Conservation (phyloP, 176 grass and related monocot species). For the Guadua angustifolia region DNA sequence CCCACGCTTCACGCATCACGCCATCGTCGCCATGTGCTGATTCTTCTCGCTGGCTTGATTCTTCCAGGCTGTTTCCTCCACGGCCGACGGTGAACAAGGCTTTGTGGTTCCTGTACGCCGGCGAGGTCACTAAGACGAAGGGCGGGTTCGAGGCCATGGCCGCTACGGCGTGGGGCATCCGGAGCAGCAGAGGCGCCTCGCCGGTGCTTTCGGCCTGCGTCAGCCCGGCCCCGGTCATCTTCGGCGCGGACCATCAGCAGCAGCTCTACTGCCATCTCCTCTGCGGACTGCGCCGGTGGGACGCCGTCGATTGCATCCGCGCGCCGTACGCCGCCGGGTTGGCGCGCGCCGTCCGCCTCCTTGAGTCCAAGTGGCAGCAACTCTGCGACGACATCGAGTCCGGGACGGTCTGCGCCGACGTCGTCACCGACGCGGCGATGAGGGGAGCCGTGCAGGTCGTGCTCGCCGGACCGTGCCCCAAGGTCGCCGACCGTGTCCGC, state of each 20-base stretch:
- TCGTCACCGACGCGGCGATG: slow-evolving; percentile 30
- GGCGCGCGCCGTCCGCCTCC: slow-evolving; percentile 28
- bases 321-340: slow-evolving; percentile 46
- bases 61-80: slow-evolving; percentile 34
- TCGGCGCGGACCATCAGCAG: slow-evolving; percentile 28
- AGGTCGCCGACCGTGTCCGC: slow-evolving; percentile 29
- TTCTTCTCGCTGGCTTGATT: background rate
- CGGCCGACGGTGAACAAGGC: slow-evolving; percentile 20
- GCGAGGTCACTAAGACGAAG: slow-evolving; percentile 40
- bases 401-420: slow-evolving; percentile 10
- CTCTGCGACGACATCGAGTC: slow-evolving; percentile 45
- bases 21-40: background rate
- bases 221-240: slow-evolving; percentile 39
- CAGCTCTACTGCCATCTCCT: slow-evolving; percentile 52
- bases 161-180: slow-evolving; percentile 37
- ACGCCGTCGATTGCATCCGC: slow-evolving; percentile 32
- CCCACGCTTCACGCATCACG: background rate
- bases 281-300: slow-evolving; percentile 25
- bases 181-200: background rate
- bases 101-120: slow-evolving; percentile 46
- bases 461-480: slow-evolving; percentile 30
- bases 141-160: slow-evolving; percentile 41
- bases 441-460: slow-evolving; percentile 28
- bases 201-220: slow-evolving; percentile 25
- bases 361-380: slow-evolving; percentile 39